These are phyloP conservation scores for Ceratorhiza oryzae-sativae DNA, from an alignment of 1,284 basidiomycete species.

Conservation along the genomic window DNA sequence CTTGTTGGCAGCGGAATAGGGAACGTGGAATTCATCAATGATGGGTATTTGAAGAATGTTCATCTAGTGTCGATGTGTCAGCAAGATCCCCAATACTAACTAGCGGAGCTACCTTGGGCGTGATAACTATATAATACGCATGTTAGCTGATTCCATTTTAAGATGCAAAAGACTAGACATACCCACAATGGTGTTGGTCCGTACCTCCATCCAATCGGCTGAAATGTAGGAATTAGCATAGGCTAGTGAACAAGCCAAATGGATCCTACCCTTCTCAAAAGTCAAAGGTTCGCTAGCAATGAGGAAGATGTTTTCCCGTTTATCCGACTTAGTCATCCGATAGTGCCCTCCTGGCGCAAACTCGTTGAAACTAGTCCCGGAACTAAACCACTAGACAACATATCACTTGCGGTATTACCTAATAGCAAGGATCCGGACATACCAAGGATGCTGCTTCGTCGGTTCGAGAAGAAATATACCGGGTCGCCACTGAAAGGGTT, in stretches of 20 bases:
- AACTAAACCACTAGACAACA: constrained; percentile 83
- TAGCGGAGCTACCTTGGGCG: constrained; percentile 69
- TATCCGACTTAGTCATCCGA: constrained; percentile 95
- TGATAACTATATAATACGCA: constrained; percentile 66
- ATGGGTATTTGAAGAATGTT: constrained; percentile 95
- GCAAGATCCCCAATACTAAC: background rate
- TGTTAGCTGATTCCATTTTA: constrained; percentile 43
- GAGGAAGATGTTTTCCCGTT: constrained; percentile 94
- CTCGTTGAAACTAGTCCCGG: constrained; percentile 92
- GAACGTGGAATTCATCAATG: constrained; percentile 87
- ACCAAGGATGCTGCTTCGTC: constrained; percentile 93
- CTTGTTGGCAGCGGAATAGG: constrained; percentile 50
- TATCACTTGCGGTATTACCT: background rate
- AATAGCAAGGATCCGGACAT: constrained; percentile 42
- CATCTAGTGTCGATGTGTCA: constrained; percentile 54
- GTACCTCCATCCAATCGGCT: constrained; percentile 96
- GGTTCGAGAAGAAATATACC: constrained; percentile 90
- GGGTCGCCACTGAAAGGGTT: constrained; percentile 69
- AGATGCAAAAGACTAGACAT: constrained; percentile 39
- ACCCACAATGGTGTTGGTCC: constrained; percentile 87
- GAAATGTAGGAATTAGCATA: background rate
- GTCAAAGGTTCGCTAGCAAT: constrained; percentile 92
- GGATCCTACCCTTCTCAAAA: constrained; percentile 81
- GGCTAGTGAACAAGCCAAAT: constrained; percentile 49
- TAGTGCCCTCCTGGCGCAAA: constrained; percentile 87